A percentile compares a stretch with the other conserved stretches of the same genome.
phyloP scores from a whole-genome alignment of 495 filamentous ascomycete genomes.

The Lophiostoma macrostomum region DNA sequence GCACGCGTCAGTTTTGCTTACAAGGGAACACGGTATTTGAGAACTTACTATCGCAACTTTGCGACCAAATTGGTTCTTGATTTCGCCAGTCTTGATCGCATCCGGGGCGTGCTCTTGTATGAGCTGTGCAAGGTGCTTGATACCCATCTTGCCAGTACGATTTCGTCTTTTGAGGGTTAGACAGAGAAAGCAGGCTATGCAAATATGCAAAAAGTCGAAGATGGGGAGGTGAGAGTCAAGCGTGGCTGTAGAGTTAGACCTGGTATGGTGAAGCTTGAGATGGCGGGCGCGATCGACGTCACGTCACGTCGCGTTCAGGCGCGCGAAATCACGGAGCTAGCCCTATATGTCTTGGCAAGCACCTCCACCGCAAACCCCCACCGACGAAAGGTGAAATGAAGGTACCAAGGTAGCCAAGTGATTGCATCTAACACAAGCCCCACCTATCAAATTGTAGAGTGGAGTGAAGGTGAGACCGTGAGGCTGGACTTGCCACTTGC shows the following conservation, averaged over 20 bases:
- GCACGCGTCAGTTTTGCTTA: slow-evolving; percentile 5
- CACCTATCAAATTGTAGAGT: neutral
- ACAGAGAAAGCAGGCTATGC: neutral
- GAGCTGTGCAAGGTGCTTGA: slow-evolving; percentile 81
- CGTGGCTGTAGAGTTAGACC: too few species aligned
- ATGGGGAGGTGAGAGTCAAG: neutral
- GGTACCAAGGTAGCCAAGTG: neutral
- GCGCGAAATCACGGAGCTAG: slow-evolving; percentile 18
- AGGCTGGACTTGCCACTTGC: neutral
- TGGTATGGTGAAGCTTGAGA: neutral
- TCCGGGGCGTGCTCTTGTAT: slow-evolving; percentile 90
- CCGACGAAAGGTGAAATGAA: neutral
- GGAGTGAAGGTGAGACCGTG: too few species aligned
- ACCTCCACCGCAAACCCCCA: neutral
- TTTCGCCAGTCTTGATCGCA: slow-evolving; percentile 93
- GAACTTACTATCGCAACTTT: slow-evolving; percentile 94
- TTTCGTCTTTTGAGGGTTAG: neutral
- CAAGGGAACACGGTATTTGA: too few species aligned
- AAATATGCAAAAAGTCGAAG: too few species aligned
- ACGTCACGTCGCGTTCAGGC: slow-evolving; percentile 26
- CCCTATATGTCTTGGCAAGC: slow-evolving; percentile 26
- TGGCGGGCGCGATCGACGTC: slow-evolving; percentile 4
- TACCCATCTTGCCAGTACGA: slow-evolving; percentile 74
- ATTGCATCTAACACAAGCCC: neutral
- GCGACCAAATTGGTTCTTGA: slow-evolving; percentile 96